phyloP scores from a whole-genome alignment of 2,329 filamentous ascomycete genomes.

The Chaetomiaceae sp. region DNA sequence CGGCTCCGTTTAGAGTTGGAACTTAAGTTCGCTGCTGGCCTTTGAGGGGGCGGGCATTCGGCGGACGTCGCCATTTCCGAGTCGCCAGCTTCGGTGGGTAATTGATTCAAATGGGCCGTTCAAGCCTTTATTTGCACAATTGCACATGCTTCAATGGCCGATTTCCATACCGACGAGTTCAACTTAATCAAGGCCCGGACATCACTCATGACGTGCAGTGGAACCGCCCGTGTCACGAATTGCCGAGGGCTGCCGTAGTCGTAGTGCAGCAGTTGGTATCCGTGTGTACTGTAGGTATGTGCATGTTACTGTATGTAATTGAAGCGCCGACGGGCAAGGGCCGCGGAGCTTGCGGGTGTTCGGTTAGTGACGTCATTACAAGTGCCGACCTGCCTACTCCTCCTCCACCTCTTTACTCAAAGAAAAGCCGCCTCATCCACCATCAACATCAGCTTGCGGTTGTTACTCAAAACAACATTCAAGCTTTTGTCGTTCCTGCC shows the following conservation, averaged over 20 bases:
- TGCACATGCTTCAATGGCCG: too few species aligned
- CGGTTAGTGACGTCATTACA: slow-evolving; percentile 6
- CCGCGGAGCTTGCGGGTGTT: too few species aligned
- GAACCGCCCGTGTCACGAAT: neutral
- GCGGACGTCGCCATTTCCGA: neutral
- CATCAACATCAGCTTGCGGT: neutral
- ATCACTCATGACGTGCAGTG: slow-evolving; percentile 11
- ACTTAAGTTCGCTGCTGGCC: too few species aligned
- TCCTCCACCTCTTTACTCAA: neutral
- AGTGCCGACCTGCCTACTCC: neutral
- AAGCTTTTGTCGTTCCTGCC: neutral
- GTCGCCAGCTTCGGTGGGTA: too few species aligned
- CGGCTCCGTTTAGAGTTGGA: too few species aligned
- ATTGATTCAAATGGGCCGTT: too few species aligned
- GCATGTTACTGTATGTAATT: too few species aligned
- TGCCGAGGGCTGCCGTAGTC: neutral
- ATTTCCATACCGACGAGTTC: too few species aligned
- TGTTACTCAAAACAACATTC: neutral
- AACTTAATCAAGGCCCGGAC: neutral
- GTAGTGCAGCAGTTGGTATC: too few species aligned
- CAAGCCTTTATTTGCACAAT: too few species aligned
- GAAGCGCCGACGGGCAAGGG: neutral
- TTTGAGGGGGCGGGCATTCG: neutral
- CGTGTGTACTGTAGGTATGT: too few species aligned
- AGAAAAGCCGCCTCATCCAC: slow-evolving; percentile 4